Evolutionary conservation across 2,329 filamentous ascomycete genomes (phyloP).

Genomic region (Fusarium luffae): DNA sequence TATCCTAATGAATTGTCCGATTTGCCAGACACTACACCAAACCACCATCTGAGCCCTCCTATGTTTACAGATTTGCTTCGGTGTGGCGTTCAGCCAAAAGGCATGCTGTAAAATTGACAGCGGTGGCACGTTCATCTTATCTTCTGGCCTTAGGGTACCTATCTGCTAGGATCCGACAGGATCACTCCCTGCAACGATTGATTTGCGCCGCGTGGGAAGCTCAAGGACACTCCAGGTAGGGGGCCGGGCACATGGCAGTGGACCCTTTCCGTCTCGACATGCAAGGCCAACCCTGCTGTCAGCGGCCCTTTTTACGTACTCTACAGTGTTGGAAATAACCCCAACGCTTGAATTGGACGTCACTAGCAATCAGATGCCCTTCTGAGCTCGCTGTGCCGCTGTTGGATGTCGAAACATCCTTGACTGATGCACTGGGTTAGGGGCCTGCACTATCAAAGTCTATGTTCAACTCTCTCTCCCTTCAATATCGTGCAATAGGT

Average conservation of each 20-base stretch:
- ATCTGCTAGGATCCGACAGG: conserved; percentile 13
- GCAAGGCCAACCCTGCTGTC: conserved; percentile 38
- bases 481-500: conserved; percentile 31
- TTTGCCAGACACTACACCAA: conserved; percentile 9
- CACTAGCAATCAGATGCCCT: conserved; percentile 21
- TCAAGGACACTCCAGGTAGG: conserved; percentile 36
- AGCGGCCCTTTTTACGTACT: conserved; percentile 23
- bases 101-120: conserved; percentile 12
- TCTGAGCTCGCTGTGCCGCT: conserved; percentile 27
- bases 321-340: conserved; percentile 19
- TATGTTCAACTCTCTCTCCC: conserved; percentile 27
- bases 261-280: conserved; percentile 36
- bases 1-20: conserved; percentile 19
- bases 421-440: conserved; percentile 22
- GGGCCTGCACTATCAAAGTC: conserved; percentile 23
- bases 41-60: conserved; percentile 7
- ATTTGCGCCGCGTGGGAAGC: conserved; percentile 32
- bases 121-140: conserved; percentile 30
- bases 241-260: conserved; percentile 45
- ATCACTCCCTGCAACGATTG: conserved; percentile 29
- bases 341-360: conserved; percentile 18
- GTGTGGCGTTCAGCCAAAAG: conserved; percentile 20
- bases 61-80: conserved; percentile 9
- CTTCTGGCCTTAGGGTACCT: conserved; percentile 15
- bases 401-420: conserved; percentile 31